Percentiles rank a stretch among this genome's conserved stretches.
phyloP scores from a whole-genome alignment of 2,329 filamentous ascomycete species.

The Pleochaeta shiraiana region DNA sequence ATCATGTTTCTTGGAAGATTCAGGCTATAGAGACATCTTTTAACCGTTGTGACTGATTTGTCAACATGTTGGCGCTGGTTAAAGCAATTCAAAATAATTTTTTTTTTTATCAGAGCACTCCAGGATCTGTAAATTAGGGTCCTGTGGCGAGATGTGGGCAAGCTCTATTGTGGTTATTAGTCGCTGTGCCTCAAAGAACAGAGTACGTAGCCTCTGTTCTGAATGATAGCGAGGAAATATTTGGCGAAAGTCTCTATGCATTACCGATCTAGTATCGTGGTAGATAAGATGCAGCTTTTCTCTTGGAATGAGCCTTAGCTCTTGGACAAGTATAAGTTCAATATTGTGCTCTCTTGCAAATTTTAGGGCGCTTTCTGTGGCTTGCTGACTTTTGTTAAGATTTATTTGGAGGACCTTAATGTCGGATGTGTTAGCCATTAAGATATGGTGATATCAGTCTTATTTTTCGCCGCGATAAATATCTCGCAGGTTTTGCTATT shows the following conservation, averaged over 20 bases:
- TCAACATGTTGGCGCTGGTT: not conserved
- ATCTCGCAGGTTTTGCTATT: not conserved
- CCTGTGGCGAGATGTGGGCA: not conserved
- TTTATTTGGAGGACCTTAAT: not conserved
- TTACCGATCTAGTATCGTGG: not conserved
- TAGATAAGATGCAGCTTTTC: not conserved
- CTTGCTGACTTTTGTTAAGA: not conserved
- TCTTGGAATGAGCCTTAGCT: not conserved
- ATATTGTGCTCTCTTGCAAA: not conserved
- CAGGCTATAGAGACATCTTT: not conserved
- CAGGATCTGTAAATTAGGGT: not conserved
- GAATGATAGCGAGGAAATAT: not conserved
- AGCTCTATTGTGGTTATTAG: not conserved
- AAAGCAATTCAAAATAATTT: not conserved
- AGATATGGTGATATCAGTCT: not conserved
- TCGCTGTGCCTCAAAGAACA: not conserved
- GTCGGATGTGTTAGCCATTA: not conserved
- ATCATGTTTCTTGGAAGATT: not conserved
- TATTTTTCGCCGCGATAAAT: not conserved
- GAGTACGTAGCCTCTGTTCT: not conserved
- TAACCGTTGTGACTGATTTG: not conserved
- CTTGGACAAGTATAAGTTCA: not conserved
- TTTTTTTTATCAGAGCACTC: not conserved
- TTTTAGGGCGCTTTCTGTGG: not conserved
- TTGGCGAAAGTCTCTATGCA: not conserved